Conservation (phyloP, 768 basidiomycete species). For the Hygrocybe punicea region DNA sequence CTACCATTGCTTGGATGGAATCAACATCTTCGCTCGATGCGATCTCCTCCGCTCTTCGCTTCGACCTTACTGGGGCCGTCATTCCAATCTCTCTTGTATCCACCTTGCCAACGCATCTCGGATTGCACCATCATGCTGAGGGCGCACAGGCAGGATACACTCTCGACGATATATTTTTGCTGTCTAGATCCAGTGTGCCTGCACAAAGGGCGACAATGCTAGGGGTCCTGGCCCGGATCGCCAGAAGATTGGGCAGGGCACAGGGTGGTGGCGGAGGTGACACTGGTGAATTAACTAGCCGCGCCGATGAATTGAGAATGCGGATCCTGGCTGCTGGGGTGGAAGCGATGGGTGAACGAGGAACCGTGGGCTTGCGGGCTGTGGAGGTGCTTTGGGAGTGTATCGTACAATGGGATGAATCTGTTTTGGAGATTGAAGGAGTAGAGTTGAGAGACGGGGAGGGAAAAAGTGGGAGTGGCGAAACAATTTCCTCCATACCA, state of each 20-base stretch:
- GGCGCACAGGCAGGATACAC: conserved; percentile 82
- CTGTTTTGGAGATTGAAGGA: conserved; percentile 35
- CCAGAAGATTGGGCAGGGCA: conserved; percentile 34
- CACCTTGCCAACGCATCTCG: conserved; percentile 75
- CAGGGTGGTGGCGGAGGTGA: conserved; percentile 34
- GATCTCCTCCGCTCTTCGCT: conserved; percentile 52
- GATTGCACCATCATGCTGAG: conserved; percentile 88
- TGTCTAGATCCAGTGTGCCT: conserved; percentile 76
- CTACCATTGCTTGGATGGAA: conserved; percentile 79
- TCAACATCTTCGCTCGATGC: conserved; percentile 24
- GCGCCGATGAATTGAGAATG: conserved; percentile 50
- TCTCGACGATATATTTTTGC: conserved; percentile 75
- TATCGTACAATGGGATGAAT: conserved; percentile 61
- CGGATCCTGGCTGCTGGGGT: conserved; percentile 65
- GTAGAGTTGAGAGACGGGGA: conserved; percentile 44
- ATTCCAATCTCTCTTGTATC: conserved; percentile 55
- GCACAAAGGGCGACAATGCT: conserved; percentile 84
- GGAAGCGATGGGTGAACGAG: conserved; percentile 62
- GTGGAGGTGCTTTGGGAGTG: conserved; percentile 74
- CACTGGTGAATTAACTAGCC: conserved; percentile 36
- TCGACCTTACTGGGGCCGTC: conserved; percentile 70
- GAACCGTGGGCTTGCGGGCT: conserved; percentile 62
- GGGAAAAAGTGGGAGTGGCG: neutral
- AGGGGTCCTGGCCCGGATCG: conserved; percentile 61
- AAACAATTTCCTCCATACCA: conserved; percentile 32